Base-by-base conservation (phyloP, 805 yeast species). In the Kockiozyma suomiensis region DNA sequence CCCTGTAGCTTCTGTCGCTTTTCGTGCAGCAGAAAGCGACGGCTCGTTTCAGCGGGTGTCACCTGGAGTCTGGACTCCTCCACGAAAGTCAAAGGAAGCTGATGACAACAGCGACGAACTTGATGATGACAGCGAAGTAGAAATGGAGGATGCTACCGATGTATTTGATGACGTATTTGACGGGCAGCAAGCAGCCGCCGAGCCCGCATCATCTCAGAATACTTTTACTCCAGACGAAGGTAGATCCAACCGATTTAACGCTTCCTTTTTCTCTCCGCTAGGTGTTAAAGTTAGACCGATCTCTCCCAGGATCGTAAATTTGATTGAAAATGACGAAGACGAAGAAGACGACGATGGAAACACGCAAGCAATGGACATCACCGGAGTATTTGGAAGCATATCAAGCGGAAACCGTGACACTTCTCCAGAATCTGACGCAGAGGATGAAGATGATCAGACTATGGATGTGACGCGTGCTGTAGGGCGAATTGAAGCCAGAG, bases 121-220 rank as follows among this genome's bases (percentile, higher is more conserved):
- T 28, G 60, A 51, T 30, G 61, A 60, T 13, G 57, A 65, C 5
- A 50, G 52, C 35, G 68, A 65, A 43, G 56, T 64, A 13, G 67
- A 65, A 33, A 65, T 65, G 68, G 68, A 65, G 41, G 65, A 65
- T 45, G 66, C 65, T n/a, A 64, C 67, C 3, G 67, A 62, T 37
- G 65, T 64, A 21, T 64, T 64, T 59, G 62, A 62, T 30, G 66
- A 64, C 7, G 47, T 49, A 6, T 58, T 62, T 23, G 57, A 56
- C 13, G 30, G 42, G 13, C 33, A 54, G 19, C 28, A 12, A 8
- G 47, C 54, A 33, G 13, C 10, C 15, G 21, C 28, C 4, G 17
- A 19, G 26, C 47, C 43, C 15, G 41, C 51, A 17, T 25, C 41
- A 13, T 23, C 49, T n/a, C 26, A 28, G 15, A 19, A 52, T 8